These are phyloP conservation scores for Thielaviopsis euricoi DNA, from an alignment of 2,329 filamentous ascomycete genomes.

Conservation along the genomic window DNA sequence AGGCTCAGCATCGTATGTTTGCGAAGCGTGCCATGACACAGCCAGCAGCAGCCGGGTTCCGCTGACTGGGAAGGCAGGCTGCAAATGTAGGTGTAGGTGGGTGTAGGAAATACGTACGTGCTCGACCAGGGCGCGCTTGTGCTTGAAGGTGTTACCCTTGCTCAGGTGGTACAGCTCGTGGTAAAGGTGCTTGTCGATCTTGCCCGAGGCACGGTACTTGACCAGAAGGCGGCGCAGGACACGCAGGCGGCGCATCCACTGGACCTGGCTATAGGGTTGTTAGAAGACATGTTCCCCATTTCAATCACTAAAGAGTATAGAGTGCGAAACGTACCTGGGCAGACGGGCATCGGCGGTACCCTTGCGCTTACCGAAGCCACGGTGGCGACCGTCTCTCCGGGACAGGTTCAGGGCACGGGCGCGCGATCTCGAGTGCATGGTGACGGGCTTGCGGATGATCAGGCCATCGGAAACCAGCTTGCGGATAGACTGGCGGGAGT, in stretches of 20 bases:
- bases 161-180: slow-evolving; percentile 99
- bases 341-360: slow-evolving; percentile 99
- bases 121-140: slow-evolving; percentile 99
- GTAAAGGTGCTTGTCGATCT: slow-evolving; percentile 99
- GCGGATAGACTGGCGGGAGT: slow-evolving; percentile 99
- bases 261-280: slow-evolving; percentile 54
- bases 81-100: neutral
- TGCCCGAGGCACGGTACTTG: slow-evolving; percentile 99
- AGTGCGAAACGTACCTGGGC: slow-evolving; percentile 56
- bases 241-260: slow-evolving; percentile 99
- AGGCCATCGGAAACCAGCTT: slow-evolving; percentile 99
- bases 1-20: neutral
- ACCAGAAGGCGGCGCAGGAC: slow-evolving; percentile 97
- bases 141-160: slow-evolving; percentile 99
- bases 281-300: neutral
- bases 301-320: neutral
- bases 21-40: neutral
- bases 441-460: slow-evolving; percentile 99
- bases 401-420: slow-evolving; percentile 90
- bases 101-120: slow-evolving; percentile 57
- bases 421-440: slow-evolving; percentile 96
- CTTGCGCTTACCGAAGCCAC: slow-evolving; percentile 99
- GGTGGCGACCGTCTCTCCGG: slow-evolving; percentile 89
- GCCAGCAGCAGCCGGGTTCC: neutral
- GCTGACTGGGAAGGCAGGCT: neutral